Conservation (phyloP, 208 protist genomes). For the Crithidia fasciculata region DNA sequence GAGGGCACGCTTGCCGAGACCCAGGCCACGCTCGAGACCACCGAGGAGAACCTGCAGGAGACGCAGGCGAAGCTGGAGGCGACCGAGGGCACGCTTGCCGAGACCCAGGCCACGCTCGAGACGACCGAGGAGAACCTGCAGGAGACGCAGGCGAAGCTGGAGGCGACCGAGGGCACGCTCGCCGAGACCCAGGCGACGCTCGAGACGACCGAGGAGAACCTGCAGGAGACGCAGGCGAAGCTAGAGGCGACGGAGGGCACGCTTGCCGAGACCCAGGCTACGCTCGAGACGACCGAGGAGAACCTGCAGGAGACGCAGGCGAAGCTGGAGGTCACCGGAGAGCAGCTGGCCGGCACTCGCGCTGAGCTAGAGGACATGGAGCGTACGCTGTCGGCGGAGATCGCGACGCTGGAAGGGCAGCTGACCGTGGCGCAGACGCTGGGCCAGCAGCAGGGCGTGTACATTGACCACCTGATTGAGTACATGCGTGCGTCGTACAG, state of each 20-base stretch:
- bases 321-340: constrained; percentile 39
- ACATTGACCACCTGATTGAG: constrained; percentile 28
- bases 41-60: no score
- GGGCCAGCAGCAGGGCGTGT: constrained; percentile 18
- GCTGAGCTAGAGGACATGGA: constrained; percentile 27
- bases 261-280: constrained; percentile 35
- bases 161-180: no score
- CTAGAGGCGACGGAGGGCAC: constrained; percentile 33
- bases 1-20: no score
- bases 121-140: no score
- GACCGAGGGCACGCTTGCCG: no score
- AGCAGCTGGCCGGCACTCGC: constrained; percentile 27
- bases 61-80: no score
- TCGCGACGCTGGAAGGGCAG: constrained; percentile 26
- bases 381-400: constrained; percentile 16
- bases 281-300: constrained; percentile 34
- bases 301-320: constrained; percentile 26
- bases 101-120: no score
- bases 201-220: constrained; percentile 10
- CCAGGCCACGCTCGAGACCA: no score
- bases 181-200: no score
- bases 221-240: constrained; percentile 35
- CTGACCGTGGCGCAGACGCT: constrained; percentile 16
- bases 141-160: no score
- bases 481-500: constrained; percentile 25